Conservation (phyloP, 2,329 filamentous ascomycete species). For the Ophiostoma novo-ulmi region DNA sequence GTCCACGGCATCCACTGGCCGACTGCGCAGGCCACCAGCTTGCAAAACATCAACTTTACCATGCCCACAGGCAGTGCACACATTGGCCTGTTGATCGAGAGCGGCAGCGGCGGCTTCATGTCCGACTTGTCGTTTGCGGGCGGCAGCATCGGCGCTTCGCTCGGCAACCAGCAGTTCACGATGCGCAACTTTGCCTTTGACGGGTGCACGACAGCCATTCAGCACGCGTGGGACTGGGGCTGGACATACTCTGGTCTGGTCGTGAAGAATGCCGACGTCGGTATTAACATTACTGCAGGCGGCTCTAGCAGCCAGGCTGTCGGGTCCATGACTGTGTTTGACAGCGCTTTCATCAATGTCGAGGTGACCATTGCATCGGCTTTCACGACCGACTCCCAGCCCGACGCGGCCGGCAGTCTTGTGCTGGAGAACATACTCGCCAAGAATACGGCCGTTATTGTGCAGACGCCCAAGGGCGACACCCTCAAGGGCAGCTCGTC, state of each 20-base stretch:
- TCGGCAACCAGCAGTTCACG: constrained; percentile 67
- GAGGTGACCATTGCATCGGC: constrained; percentile 61
- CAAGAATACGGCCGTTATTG: constrained; percentile 37
- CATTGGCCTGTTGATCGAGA: constrained; percentile 43
- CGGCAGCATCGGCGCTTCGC: constrained; percentile 55
- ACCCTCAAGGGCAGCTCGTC: constrained; percentile 49
- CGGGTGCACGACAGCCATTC: constrained; percentile 58
- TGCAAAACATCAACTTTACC: constrained; percentile 55
- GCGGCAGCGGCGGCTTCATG: constrained; percentile 35
- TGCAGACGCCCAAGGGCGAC: constrained; percentile 37
- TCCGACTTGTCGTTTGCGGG: constrained; percentile 58
- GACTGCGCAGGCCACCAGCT: constrained; percentile 58
- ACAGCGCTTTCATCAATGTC: constrained; percentile 55
- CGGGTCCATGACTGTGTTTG: constrained; percentile 38
- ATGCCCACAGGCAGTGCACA: constrained; percentile 46
- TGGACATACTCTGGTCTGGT: constrained; percentile 61
- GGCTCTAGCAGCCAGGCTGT: constrained; percentile 48
- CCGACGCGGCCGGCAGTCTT: constrained; percentile 49
- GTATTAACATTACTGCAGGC: constrained; percentile 50
- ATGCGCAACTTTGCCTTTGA: constrained; percentile 63
- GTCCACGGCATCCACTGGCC: constrained; percentile 64
- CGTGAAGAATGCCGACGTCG: constrained; percentile 56
- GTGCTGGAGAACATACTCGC: constrained; percentile 50
- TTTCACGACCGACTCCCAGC: constrained; percentile 39
- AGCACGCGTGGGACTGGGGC: constrained; percentile 69